A percentile compares a stretch with the other conserved stretches of the same genome.
phyloP scores from a whole-genome alignment of 164 flowering plant species.

The Sextonia rubra region DNA sequence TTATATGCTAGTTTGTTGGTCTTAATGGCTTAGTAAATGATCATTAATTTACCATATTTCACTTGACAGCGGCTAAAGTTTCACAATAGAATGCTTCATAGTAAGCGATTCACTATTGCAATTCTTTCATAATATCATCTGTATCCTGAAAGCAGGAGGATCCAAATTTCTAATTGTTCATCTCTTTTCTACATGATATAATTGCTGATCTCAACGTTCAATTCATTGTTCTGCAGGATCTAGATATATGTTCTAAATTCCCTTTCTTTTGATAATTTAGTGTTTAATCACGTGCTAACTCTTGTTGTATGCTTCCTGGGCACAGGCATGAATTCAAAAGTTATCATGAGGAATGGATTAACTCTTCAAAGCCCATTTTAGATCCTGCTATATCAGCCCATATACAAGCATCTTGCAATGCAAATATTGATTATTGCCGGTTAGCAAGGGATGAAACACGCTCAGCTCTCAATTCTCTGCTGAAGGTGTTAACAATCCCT shows the following conservation, averaged over 20 bases:
- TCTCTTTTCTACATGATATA: too few relatives aligned
- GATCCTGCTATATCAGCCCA: conserved; percentile 40
- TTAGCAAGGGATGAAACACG: conserved; percentile 57
- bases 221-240: neutral
- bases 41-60: too few relatives aligned
- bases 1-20: too few relatives aligned
- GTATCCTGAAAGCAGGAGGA: neutral
- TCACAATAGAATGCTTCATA: too few relatives aligned
- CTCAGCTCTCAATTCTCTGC: conserved; percentile 50
- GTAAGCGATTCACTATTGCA: too few relatives aligned
- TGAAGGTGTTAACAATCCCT: conserved; percentile 52
- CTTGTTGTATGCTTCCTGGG: conserved; percentile 4
- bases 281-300: neutral
- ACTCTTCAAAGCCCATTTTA: conserved; percentile 45
- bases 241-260: neutral
- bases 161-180: too few relatives aligned
- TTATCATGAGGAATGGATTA: conserved; percentile 75
- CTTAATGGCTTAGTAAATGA: too few relatives aligned
- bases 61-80: too few relatives aligned
- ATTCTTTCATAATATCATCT: neutral
- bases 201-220: neutral
- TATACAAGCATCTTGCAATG: conserved; percentile 34
- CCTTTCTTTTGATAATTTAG: neutral
- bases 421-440: conserved; percentile 39
- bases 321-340: conserved; percentile 70